A percentile compares a stretch with the other conserved stretches of the same genome.
Conservation (phyloP, 2,329 filamentous ascomycete species). For the Acrocalymma vagum region DNA sequence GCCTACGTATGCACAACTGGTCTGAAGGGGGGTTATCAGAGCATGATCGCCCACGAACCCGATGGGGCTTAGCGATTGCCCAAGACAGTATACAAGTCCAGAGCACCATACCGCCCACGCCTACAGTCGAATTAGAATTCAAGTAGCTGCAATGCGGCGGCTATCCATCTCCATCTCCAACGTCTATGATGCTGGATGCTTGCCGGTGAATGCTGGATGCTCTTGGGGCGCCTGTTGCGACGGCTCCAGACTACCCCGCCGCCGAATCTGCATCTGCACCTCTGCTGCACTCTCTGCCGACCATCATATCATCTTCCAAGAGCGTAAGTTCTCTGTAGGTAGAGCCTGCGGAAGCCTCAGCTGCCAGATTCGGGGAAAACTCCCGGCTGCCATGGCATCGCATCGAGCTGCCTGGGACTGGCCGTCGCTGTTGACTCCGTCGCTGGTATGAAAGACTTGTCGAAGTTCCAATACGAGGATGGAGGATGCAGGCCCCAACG, state of each 20-base stretch:
- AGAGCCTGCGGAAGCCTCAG: too few relatives aligned
- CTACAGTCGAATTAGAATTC: constrained; percentile 7
- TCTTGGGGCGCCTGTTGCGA: constrained; percentile 16
- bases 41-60: constrained; percentile 26
- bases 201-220: constrained; percentile 12
- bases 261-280: constrained; percentile 12
- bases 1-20: constrained; percentile 21
- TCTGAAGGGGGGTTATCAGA: constrained; percentile 30
- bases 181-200: constrained; percentile 9
- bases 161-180: constrained; percentile 1
- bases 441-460: background rate
- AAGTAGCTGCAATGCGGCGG: constrained; percentile 11
- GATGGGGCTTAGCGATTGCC: constrained; percentile 36
- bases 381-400: constrained; percentile 3
- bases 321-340: too few relatives aligned
- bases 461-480: constrained; percentile 7
- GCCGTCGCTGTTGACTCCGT: background rate
- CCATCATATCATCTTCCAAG: too few relatives aligned
- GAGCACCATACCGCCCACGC: constrained; percentile 25
- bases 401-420: background rate
- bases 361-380: too few relatives aligned
- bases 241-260: constrained; percentile 23
- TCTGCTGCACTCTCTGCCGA: too few relatives aligned
- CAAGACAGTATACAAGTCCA: constrained; percentile 42
- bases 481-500: constrained; percentile 8